phyloP scores from a whole-genome alignment of 2,329 filamentous ascomycete species.

The Tolypocladium amazonense region DNA sequence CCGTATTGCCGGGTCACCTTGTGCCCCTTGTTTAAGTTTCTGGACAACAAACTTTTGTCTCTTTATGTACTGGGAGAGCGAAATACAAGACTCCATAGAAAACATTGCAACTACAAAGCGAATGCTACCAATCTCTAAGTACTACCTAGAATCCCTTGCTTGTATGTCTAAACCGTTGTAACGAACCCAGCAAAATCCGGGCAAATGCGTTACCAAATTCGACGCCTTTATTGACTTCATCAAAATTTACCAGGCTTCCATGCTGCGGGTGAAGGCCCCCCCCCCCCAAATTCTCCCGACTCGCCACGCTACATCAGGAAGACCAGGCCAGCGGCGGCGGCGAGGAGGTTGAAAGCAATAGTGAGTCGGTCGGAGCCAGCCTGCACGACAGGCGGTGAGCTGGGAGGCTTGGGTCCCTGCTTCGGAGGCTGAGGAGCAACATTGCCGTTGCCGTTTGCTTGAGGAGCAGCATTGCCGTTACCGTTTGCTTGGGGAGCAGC shows the following conservation, averaged over 20 bases:
- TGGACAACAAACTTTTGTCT: not conserved
- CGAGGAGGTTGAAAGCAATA: conserved; percentile 9
- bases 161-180: not conserved
- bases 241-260: not conserved
- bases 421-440: not conserved
- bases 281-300: not conserved
- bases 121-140: not conserved
- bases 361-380: conserved; percentile 9
- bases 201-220: not conserved
- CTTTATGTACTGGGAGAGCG: not conserved
- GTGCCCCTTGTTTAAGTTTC: not conserved
- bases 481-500: not conserved
- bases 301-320: conserved; percentile 11
- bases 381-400: not conserved
- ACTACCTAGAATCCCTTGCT: not conserved
- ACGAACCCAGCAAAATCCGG: not conserved
- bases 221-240: not conserved
- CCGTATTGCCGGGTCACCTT: not conserved
- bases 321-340: conserved; percentile 10
- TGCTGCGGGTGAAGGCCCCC: not conserved
- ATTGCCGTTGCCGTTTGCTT: too few relatives aligned
- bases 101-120: not conserved
- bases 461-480: not conserved
- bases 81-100: not conserved
- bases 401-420: not conserved